Evolutionary conservation across 257 asterid species (phyloP), one percentile per base, ranked within the genome.

Genomic region (Pogostemon cablin): DNA sequence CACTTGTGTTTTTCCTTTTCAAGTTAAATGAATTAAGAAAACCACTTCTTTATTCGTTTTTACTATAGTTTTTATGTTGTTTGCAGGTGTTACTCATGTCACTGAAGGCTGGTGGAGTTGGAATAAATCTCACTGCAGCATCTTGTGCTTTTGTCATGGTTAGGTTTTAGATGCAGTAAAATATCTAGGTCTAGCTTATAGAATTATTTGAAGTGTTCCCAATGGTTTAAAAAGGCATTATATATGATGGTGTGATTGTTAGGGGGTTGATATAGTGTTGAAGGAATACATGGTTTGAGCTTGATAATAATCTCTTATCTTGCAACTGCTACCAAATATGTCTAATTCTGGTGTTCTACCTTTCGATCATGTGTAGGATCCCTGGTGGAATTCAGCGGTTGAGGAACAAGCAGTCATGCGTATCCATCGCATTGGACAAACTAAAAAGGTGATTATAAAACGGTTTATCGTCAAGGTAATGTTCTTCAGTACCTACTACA

Each of bases 381-480:
- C 99, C 3, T 93, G 98, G 99, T 93, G 99, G 99, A 93, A 93
- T 83, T 96, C 98, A 37, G 99, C 99, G 59, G 99, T 93, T 38
- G 99, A 93, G 83, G 99, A 93, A 60, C 99, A 93, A 79, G 98
- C 99, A 34, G 96, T 93, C 52, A 93, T 93, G 99, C 96, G 98
- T 57, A 90, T 93, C 80, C 99, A 93, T 82, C 99, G 99, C 46
- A 91, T 93, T 50, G 99, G 99, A 72, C 99, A 93, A 78, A 91
- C 91, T 40, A 84, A 89, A 74, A 87, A 73, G 7, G 99, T 93
- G 72, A 67, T 32, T 48, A 91, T 93, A 78, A 91, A 78, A 74
- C 84, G 96, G 69, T 93, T 91, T 74, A 91, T 93, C 53, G 87
- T 91, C 67, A 89, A 93, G 96, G 99, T 89, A 84, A 68, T 47